Evolutionary conservation across 1,139 yeast species (phyloP).

Genomic region (Pneumocystis carinii): DNA sequence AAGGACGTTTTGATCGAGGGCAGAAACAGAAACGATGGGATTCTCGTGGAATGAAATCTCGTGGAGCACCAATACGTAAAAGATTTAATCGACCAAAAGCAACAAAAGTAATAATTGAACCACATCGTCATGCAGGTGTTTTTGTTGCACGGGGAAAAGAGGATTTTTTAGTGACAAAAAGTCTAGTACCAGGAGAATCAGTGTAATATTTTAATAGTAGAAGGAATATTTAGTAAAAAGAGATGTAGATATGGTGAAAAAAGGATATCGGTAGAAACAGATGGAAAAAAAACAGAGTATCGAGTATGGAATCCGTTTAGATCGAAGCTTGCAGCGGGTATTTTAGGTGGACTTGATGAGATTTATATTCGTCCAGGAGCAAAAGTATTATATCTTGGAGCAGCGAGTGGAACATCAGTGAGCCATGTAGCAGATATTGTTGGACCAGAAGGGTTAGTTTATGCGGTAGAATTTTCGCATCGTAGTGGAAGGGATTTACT

Average conservation of each 20-base stretch:
- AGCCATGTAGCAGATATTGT: slow-evolving; percentile 97
- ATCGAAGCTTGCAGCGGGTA: slow-evolving; percentile 99
- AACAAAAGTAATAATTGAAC: slow-evolving; percentile 91
- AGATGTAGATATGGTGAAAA: slow-evolving; percentile 37
- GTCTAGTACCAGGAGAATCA: slow-evolving; percentile 94
- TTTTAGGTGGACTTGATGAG: slow-evolving; percentile 98
- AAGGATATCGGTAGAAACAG: slow-evolving; percentile 85
- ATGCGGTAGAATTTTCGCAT: slow-evolving; percentile 98
- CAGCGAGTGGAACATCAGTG: slow-evolving; percentile 98
- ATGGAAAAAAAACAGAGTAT: slow-evolving; percentile 82
- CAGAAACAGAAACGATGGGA: slow-evolving; percentile 24
- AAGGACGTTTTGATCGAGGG: slow-evolving; percentile 15
- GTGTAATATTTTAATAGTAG: slow-evolving; percentile 43
- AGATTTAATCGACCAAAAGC: slow-evolving; percentile 41
- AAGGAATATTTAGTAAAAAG: background rate
- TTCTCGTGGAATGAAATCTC: slow-evolving; percentile 30
- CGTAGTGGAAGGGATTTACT: slow-evolving; percentile 99
- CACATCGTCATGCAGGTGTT: slow-evolving; percentile 88
- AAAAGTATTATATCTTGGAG: slow-evolving; percentile 94
- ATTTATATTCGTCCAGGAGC: slow-evolving; percentile 94
- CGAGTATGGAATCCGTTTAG: slow-evolving; percentile 99
- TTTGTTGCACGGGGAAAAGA: slow-evolving; percentile 99
- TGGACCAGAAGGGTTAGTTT: slow-evolving; percentile 97
- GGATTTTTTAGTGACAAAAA: slow-evolving; percentile 92
- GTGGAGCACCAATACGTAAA: slow-evolving; percentile 48